Percentiles rank a stretch among this genome's conserved stretches.
phyloP scores from a whole-genome alignment of 2,329 filamentous ascomycete genomes.

The Paramyrothecium roridum region DNA sequence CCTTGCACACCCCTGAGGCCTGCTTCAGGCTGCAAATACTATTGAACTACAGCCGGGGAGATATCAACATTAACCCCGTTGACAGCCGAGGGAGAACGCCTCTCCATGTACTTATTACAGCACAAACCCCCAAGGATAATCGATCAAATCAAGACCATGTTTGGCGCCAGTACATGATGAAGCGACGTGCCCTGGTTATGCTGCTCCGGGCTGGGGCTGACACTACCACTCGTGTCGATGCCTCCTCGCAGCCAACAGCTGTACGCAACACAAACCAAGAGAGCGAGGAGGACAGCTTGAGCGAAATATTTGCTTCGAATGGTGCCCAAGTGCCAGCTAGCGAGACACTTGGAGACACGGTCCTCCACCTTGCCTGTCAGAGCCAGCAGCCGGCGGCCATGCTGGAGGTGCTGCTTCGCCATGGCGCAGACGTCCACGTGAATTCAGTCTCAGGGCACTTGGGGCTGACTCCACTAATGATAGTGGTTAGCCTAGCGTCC shows the following conservation, averaged over 20 bases:
- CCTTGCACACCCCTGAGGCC: neutral
- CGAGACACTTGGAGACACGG: neutral
- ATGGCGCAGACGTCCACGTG: neutral
- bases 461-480: neutral
- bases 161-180: neutral
- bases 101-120: neutral
- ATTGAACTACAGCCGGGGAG: neutral
- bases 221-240: neutral
- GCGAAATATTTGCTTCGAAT: neutral
- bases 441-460: neutral
- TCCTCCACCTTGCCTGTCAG: neutral
- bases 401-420: neutral
- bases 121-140: neutral
- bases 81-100: neutral
- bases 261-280: neutral
- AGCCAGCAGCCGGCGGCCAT: neutral
- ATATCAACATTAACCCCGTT: neutral
- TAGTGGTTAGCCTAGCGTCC: neutral
- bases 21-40: neutral
- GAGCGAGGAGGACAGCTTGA: neutral
- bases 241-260: neutral
- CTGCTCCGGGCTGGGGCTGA: neutral
- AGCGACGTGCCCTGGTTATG: neutral
- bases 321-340: neutral
- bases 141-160: neutral